Evolutionary conservation across 768 basidiomycete genomes (phyloP), one percentile per base, ranked within the genome.

Genomic region (Psilocybe cubensis): DNA sequence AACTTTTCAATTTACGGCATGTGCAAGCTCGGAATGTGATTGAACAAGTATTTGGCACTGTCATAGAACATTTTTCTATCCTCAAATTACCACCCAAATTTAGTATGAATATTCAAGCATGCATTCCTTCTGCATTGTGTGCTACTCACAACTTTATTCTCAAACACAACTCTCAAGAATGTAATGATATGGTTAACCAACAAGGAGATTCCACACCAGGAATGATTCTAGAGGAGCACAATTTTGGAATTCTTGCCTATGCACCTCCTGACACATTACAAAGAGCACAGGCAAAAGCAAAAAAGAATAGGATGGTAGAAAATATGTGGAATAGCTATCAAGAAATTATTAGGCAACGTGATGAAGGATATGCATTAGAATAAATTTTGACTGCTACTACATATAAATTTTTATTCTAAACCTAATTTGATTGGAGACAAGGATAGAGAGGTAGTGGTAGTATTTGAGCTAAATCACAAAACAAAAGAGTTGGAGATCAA

Each of bases 1-100:
- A 78, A 52, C 54, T 78, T 0, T 76, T 68, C 53, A 78, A 76
- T 56, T 66, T 78, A 1, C 64, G 66, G 0, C 76, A 79, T 61
- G 64, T 73, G 17, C 62, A 61, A 31, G 67, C 66, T 3, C 65
- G 65, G 0, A 79, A 77, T 66, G 64, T 76, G 24, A 63, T 78
- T 60, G 72, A 77, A 53, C 55, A 63, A 0, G 70, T 76, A 12
- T 78, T 77, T 71, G 75, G 58, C 25, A 44, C 52, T 17, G 4
- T 61, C 2, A 61, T 57, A 31, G 40, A 46, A 10, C 21, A 47
- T 0, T 62, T 33, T 24, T 49, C 14, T 9, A 58, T 62, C 20
- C 50, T 58, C 4, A 56, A 23, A 10, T 31, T 25, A 1, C 53
- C 61, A 28, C 46, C 61, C 7, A 11, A 62, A 24, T 62, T 38